These are phyloP conservation scores for Austropuccinia psidii DNA, from an alignment of 1,284 basidiomycete species.

Conservation along the genomic window DNA sequence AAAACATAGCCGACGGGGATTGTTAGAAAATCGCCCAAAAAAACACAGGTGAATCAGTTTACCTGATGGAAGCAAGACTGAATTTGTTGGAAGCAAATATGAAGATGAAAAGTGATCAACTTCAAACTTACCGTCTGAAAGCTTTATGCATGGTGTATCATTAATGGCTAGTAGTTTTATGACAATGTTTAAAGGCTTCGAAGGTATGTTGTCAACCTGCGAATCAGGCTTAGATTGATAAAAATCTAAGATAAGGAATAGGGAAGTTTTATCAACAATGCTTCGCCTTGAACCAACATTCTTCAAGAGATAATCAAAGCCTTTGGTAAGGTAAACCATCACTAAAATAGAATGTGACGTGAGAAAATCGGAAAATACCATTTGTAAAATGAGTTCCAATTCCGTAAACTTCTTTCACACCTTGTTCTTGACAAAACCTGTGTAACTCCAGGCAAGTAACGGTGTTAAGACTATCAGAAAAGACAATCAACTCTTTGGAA, in stretches of 20 bases:
- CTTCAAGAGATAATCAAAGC: not conserved
- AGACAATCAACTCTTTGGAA: conserved; percentile 67
- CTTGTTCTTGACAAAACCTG: conserved; percentile 63
- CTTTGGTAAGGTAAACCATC: not conserved
- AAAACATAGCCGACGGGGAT: no score
- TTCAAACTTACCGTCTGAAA: conserved; percentile 64
- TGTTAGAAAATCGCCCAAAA: no score
- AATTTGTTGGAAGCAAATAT: no score
- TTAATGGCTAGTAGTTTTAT: conserved; percentile 76
- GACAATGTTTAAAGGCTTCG: conserved; percentile 46
- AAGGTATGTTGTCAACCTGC: not conserved
- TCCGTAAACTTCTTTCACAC: conserved; percentile 72
- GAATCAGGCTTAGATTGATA: not conserved
- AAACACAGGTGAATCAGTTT: no score
- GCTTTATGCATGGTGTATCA: conserved; percentile 70
- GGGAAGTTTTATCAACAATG: not conserved
- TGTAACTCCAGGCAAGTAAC: conserved; percentile 64
- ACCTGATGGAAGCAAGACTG: no score
- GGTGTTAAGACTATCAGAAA: conserved; percentile 68
- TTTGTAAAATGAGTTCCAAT: conserved; percentile 88
- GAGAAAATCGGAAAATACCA: conserved; percentile 46
- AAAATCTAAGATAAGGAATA: not conserved
- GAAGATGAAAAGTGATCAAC: no score
- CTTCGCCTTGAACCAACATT: not conserved
- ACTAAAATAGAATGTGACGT: not conserved